Conservation (phyloP, 1,284 basidiomycete species). For the Cryptococcus jaspeensis region DNA sequence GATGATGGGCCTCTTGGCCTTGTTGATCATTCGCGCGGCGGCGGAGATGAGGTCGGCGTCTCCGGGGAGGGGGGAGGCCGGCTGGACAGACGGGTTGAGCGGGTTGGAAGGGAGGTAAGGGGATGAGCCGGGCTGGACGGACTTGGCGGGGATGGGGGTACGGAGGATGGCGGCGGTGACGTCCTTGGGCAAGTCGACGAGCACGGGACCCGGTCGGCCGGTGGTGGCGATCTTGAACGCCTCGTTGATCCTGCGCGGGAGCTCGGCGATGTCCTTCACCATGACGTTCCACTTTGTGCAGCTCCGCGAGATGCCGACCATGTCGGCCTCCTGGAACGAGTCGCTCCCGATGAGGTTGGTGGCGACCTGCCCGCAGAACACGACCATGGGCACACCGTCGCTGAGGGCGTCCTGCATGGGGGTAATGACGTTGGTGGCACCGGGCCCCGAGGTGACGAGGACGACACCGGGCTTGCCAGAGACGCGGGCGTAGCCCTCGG, state of each 20-base stretch:
- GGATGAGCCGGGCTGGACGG: conserved; percentile 78
- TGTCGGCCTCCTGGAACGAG: conserved; percentile 97
- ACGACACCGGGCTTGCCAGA: conserved; percentile 97
- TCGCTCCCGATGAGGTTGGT: conserved; percentile 97
- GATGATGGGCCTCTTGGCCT: conserved; percentile 85
- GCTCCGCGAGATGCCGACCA: conserved; percentile 91
- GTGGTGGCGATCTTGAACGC: conserved; percentile 99
- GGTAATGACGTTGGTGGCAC: conserved; percentile 96
- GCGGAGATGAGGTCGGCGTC: conserved; percentile 71
- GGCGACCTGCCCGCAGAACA: conserved; percentile 96
- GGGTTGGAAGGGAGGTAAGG: conserved; percentile 72
- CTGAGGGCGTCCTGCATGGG: conserved; percentile 97
- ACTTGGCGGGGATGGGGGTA: conserved; percentile 80
- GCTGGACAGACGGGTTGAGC: conserved; percentile 57
- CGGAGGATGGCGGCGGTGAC: conserved; percentile 89
- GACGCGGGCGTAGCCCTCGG: conserved; percentile 96
- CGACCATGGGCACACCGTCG: conserved; percentile 91
- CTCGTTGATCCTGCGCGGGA: conserved; percentile 95
- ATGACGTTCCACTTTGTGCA: conserved; percentile 99
- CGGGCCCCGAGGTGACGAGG: conserved; percentile 95
- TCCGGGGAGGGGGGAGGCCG: conserved; percentile 59
- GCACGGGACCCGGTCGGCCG: conserved; percentile 92
- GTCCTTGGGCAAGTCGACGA: conserved; percentile 97
- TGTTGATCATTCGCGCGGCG: conserved; percentile 88
- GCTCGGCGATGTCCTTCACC: conserved; percentile 95